Percentiles rank a stretch among this genome's conserved stretches.
phyloP scores from a whole-genome alignment of 768 basidiomycete species.

The Agaricus sinodeliciosus region DNA sequence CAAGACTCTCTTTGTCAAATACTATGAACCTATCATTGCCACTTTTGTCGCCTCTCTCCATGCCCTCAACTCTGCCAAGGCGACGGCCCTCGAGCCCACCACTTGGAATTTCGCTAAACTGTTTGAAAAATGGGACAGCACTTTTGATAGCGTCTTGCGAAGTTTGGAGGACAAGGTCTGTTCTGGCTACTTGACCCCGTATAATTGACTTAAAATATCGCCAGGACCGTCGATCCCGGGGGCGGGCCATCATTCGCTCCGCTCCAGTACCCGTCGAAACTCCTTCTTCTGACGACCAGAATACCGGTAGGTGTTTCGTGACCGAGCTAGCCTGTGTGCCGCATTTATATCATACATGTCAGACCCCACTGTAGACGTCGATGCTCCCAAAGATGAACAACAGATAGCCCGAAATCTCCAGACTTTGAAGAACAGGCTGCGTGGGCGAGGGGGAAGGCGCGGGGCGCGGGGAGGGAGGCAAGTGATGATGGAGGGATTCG shows the following conservation, averaged over 20 bases:
- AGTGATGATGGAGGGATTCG: slow-evolving; percentile 37
- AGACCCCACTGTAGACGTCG: slow-evolving; percentile 29
- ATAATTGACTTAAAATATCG: background rate
- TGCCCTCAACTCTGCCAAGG: slow-evolving; percentile 43
- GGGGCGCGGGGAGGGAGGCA: slow-evolving; percentile 46
- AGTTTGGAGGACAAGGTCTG: slow-evolving; percentile 68
- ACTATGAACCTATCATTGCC: slow-evolving; percentile 79
- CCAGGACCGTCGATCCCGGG: slow-evolving; percentile 69
- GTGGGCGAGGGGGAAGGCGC: slow-evolving; percentile 63
- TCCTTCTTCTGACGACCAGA: slow-evolving; percentile 56
- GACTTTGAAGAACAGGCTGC: slow-evolving; percentile 79
- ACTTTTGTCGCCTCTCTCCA: slow-evolving; percentile 82
- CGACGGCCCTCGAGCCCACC: slow-evolving; percentile 29
- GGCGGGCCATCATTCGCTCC: slow-evolving; percentile 35
- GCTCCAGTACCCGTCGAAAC: slow-evolving; percentile 32
- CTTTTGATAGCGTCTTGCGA: slow-evolving; percentile 72
- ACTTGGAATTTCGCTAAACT: slow-evolving; percentile 66
- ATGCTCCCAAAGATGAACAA: slow-evolving; percentile 67
- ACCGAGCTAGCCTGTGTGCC: background rate
- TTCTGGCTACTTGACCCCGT: slow-evolving; percentile 24
- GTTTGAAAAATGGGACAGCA: slow-evolving; percentile 74
- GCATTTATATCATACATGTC: slow-evolving; percentile 30
- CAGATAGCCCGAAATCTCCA: slow-evolving; percentile 91
- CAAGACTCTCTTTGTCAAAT: slow-evolving; percentile 79
- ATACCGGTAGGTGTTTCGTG: slow-evolving; percentile 38